Conservation (phyloP, 768 basidiomycete species). For the Calocera cornea region DNA sequence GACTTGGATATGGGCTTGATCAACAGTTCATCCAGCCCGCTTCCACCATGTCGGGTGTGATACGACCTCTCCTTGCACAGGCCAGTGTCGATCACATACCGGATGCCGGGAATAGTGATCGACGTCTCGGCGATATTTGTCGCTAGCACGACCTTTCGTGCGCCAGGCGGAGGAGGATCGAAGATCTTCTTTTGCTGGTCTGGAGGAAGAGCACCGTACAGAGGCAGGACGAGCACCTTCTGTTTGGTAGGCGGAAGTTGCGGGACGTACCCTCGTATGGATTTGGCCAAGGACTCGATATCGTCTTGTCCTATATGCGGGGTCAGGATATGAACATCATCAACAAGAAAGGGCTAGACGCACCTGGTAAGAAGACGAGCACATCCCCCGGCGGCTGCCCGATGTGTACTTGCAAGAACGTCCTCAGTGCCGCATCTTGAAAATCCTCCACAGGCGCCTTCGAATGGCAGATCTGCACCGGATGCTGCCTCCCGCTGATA, state of each 20-base stretch:
- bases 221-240: conserved; percentile 62
- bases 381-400: conserved; percentile 74
- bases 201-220: conserved; percentile 77
- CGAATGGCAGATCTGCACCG: conserved; percentile 74
- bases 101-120: conserved; percentile 91
- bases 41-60: conserved; percentile 51
- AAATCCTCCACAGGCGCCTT: conserved; percentile 66
- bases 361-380: conserved; percentile 84
- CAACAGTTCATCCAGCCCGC: conserved; percentile 71
- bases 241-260: conserved; percentile 47
- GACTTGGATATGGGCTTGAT: conserved; percentile 77
- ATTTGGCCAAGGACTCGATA: conserved; percentile 73
- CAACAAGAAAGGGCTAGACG: conserved; percentile 10
- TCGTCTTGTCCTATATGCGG: conserved; percentile 73
- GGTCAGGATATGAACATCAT: neutral
- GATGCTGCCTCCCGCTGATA: conserved; percentile 84
- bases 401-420: conserved; percentile 86
- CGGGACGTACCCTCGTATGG: conserved; percentile 53
- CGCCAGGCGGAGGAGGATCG: conserved; percentile 43
- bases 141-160: conserved; percentile 83
- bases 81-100: conserved; percentile 91
- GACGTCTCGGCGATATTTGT: conserved; percentile 98
- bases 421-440: conserved; percentile 74
- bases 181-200: conserved; percentile 71
- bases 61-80: conserved; percentile 92